Evolutionary conservation across 257 asterid species (phyloP).

Genomic region (Echium plantagineum): DNA sequence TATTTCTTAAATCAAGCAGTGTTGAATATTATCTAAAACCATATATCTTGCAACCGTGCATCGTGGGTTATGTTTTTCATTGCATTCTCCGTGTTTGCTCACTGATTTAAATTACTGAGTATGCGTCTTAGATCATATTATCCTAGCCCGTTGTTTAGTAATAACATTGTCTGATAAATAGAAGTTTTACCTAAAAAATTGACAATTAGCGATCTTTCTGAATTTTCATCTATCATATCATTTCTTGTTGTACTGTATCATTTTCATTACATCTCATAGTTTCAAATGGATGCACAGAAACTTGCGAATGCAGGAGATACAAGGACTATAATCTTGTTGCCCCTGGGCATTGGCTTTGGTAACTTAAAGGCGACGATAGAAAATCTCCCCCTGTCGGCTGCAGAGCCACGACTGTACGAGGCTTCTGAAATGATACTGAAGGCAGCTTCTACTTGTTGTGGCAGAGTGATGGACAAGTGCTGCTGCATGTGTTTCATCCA

Average conservation of each 20-base stretch:
- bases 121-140: too few species aligned
- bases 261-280: background rate
- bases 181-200: background rate
- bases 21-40: background rate
- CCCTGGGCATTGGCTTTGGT: conserved; percentile 53
- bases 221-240: background rate
- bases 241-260: too few species aligned
- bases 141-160: too few species aligned
- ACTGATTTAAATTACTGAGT: too few species aligned
- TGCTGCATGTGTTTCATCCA: conserved; percentile 79
- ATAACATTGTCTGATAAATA: too few species aligned
- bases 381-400: conserved; percentile 44
- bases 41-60: too few species aligned
- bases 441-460: conserved; percentile 46
- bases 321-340: conserved; percentile 32
- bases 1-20: background rate
- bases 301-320: conserved; percentile 14
- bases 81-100: background rate
- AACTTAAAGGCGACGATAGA: conserved; percentile 49
- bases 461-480: conserved; percentile 35
- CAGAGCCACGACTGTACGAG: conserved; percentile 54
- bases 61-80: background rate
- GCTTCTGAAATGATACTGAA: conserved; percentile 39
- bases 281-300: conserved; percentile 28
- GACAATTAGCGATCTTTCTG: background rate